Evolutionary conservation across 768 basidiomycete genomes (phyloP), one percentile per base, ranked within the genome.

Genomic region (Lactifluus piperatus): DNA sequence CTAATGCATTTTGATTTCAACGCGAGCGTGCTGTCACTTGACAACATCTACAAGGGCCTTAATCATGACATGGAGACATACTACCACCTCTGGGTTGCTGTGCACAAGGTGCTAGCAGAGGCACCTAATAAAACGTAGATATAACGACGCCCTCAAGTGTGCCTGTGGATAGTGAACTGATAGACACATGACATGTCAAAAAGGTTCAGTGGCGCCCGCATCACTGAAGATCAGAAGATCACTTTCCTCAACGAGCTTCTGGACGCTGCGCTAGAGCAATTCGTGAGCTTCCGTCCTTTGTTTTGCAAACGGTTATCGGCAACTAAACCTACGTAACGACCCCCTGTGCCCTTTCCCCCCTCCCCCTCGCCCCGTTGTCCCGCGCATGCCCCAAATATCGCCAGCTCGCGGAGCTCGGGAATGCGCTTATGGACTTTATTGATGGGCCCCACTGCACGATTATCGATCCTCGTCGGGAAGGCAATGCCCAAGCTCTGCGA

Each of bases 371-470:
- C 20, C 3, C 20, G 5, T 43, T 18, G 5, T 16, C n/a, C n/a
- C n/a, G 39, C 26, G 6, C 46, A 47, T 36, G 10, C 49, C 26
- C 4, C n/a, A 26, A 24, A 9, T 5, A 3, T 3, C 22, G 9
- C 5, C 57, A 85, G 84, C 64, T 83, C 47, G 74, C 80, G 53
- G 79, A 83, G 64, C 64, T 83, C 26, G 79, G 78, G 22, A 65
- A 68, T 5, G 74, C 73, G 3, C 67, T 82, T 52, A 65, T 76
- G 49, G 75, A 78, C 57, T 70, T 74, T n/a, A 73, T 72, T 45
- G 64, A 71, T 4, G 82, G 81, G 0, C 76, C 77, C 1, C 77
- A 83, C 53, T 68, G 80, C 39, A 62, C 63, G 18, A 78, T 79
- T 51, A 68, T 85, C 48, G 81, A 83, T 67, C 76, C 81, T 7